Evolutionary conservation across 352 stramenopile species (phyloP).

Genomic region (Globisporangium paddicum): DNA sequence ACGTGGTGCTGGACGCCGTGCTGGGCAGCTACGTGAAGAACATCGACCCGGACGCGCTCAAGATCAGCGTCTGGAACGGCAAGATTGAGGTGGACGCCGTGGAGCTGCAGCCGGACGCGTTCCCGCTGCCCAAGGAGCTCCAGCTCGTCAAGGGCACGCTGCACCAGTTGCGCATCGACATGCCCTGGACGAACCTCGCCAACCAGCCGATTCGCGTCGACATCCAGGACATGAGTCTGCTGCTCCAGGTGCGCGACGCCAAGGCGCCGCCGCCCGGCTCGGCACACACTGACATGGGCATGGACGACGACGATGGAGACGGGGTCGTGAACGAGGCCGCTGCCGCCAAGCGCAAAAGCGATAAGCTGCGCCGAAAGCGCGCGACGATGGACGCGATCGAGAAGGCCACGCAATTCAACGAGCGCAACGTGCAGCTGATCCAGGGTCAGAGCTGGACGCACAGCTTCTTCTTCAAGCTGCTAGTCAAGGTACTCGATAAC

Average conservation of each 20-base stretch:
- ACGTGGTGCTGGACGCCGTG: slow-evolving; percentile 78
- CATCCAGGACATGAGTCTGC: slow-evolving; percentile 70
- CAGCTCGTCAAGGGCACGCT: slow-evolving; percentile 72
- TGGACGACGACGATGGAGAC: slow-evolving; percentile 9
- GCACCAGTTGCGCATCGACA: slow-evolving; percentile 66
- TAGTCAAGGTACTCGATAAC: slow-evolving; percentile 83
- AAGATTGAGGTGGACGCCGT: slow-evolving; percentile 82
- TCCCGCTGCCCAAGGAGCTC: slow-evolving; percentile 61
- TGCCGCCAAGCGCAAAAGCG: slow-evolving; percentile 17
- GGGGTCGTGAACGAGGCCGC: slow-evolving; percentile 3
- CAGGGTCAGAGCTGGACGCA: slow-evolving; percentile 47
- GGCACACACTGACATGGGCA: background rate
- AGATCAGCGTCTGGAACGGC: slow-evolving; percentile 85
- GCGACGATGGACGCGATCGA: slow-evolving; percentile 74
- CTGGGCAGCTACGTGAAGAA: slow-evolving; percentile 85
- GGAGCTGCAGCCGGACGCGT: slow-evolving; percentile 69
- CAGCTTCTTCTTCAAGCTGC: slow-evolving; percentile 73
- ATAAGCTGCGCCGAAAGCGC: slow-evolving; percentile 66
- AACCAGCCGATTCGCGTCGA: slow-evolving; percentile 72
- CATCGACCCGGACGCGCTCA: slow-evolving; percentile 77
- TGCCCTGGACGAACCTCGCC: slow-evolving; percentile 73
- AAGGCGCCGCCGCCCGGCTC: slow-evolving; percentile 13
- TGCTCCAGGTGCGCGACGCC: slow-evolving; percentile 47
- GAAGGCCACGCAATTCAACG: slow-evolving; percentile 62
- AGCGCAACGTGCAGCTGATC: slow-evolving; percentile 26